phyloP scores from a whole-genome alignment of 2,329 filamentous ascomycete genomes.

The Aspergillus quadricinctus region DNA sequence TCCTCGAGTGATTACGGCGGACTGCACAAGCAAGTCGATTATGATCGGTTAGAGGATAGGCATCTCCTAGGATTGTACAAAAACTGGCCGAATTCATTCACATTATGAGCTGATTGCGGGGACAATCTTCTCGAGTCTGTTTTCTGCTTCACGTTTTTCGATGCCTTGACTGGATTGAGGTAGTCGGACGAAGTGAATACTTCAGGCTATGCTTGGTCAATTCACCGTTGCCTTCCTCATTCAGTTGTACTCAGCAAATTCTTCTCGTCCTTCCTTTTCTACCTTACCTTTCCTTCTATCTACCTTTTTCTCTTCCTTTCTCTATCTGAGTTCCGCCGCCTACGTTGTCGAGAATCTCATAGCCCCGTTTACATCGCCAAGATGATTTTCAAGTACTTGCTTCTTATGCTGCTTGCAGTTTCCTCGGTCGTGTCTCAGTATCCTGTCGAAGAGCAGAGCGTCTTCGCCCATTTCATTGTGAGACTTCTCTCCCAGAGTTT shows the following conservation, averaged over 20 bases:
- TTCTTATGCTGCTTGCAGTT: conserved; percentile 7
- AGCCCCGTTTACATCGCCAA: neutral
- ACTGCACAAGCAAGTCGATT: neutral
- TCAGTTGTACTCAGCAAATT: neutral
- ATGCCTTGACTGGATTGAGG: neutral
- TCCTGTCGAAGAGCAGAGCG: conserved; percentile 17
- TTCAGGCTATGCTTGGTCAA: neutral
- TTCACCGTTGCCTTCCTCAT: neutral
- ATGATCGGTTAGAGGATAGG: neutral
- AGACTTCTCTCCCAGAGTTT: conserved; percentile 5
- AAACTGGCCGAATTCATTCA: neutral
- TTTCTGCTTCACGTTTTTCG: neutral
- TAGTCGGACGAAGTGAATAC: neutral
- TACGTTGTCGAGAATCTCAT: neutral
- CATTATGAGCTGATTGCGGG: neutral
- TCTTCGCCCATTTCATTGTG: conserved; percentile 36
- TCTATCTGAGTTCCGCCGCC: no score
- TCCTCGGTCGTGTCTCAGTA: conserved; percentile 4
- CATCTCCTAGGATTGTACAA: neutral
- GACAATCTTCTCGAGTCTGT: neutral
- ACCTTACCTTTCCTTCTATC: neutral
- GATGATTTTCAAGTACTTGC: conserved; percentile 14
- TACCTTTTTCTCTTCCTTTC: neutral
- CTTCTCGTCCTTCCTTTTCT: neutral
- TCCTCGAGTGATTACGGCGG: neutral